phyloP scores from a whole-genome alignment of 805 yeast species.

The Ogataea ramenticola region DNA sequence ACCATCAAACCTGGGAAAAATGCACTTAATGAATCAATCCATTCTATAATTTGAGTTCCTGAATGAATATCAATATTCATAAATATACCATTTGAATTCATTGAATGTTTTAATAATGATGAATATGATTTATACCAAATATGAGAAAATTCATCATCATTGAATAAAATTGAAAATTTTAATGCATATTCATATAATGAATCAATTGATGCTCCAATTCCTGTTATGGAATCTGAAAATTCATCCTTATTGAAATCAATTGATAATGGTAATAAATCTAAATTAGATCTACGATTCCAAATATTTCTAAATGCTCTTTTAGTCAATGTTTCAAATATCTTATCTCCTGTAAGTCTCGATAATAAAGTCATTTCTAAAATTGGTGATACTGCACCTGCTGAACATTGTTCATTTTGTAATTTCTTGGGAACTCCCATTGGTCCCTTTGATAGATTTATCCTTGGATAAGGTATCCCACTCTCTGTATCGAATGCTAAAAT shows the following conservation, averaged over 20 bases:
- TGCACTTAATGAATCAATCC: constrained; percentile 86
- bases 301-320: constrained; percentile 56
- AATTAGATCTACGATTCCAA: constrained; percentile 58
- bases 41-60: constrained; percentile 45
- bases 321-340: constrained; percentile 56
- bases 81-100: constrained; percentile 25
- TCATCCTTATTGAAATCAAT: constrained; percentile 36
- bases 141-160: constrained; percentile 41
- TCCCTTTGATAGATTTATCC: constrained; percentile 62
- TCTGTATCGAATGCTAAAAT: constrained; percentile 62
- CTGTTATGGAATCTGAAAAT: constrained; percentile 58
- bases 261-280: constrained; percentile 73
- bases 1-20: constrained; percentile 86
- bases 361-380: constrained; percentile 73
- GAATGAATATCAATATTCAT: constrained; percentile 46
- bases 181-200: constrained; percentile 86
- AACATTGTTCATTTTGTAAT: constrained; percentile 61
- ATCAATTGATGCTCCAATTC: constrained; percentile 88
- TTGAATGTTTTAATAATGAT: constrained; percentile 49
- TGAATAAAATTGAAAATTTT: constrained; percentile 67
- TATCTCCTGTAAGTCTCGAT: constrained; percentile 69
- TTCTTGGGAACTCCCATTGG: constrained; percentile 34
- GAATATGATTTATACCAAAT: constrained; percentile 58
- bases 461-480: constrained; percentile 67
- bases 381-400: constrained; percentile 84